Evolutionary conservation across 257 asterid genomes (phyloP).

Genomic region (Solanum peruvianum): DNA sequence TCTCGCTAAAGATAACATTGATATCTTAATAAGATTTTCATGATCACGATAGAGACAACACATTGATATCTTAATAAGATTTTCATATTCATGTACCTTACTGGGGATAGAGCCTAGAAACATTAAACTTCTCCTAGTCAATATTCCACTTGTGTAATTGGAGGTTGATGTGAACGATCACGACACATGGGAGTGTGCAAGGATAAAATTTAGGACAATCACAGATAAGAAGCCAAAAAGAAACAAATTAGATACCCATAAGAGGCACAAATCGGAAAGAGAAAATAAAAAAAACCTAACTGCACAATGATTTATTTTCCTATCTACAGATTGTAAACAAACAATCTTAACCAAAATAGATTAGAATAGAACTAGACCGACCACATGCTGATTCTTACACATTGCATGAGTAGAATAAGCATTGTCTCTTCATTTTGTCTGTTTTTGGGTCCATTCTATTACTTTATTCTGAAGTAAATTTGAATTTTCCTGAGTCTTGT

Average conservation of each 20-base stretch:
- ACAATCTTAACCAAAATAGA: not conserved
- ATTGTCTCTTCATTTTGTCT: not conserved
- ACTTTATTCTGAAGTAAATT: not conserved
- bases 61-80: not conserved
- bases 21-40: no score
- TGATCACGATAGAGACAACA: not conserved
- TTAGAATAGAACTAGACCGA: not conserved
- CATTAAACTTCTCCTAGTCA: not conserved
- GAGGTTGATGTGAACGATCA: not conserved
- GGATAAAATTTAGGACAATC: not conserved
- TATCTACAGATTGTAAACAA: not conserved
- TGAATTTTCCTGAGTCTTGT: not conserved
- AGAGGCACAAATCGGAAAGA: not conserved
- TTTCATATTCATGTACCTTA: not conserved
- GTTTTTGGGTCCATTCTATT: not conserved
- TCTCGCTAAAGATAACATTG: not conserved
- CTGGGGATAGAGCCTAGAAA: not conserved
- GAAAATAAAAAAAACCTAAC: not conserved
- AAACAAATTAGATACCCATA: not conserved
- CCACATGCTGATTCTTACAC: not conserved
- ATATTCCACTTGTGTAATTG: not conserved
- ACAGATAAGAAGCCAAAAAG: not conserved
- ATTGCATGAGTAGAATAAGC: not conserved
- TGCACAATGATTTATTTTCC: not conserved
- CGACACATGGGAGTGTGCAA: not conserved